phyloP scores from a whole-genome alignment of 2,329 filamentous ascomycete species.

The Leptographium galeiforme region DNA sequence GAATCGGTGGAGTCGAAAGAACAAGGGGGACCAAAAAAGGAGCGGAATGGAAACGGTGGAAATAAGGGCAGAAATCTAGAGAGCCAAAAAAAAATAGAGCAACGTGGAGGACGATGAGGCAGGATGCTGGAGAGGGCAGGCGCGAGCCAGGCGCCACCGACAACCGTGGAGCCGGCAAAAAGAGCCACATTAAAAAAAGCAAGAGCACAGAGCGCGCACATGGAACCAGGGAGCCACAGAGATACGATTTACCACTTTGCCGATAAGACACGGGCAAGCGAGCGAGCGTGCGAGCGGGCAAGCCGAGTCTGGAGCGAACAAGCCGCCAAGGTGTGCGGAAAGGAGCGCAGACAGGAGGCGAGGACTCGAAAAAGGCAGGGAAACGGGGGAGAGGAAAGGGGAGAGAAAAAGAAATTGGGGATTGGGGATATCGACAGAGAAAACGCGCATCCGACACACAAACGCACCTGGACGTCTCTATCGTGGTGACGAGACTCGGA shows the following conservation, averaged over 20 bases:
- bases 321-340: no score
- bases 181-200: neutral
- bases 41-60: neutral
- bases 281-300: no score
- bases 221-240: neutral
- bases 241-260: neutral
- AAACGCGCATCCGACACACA: neutral
- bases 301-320: no score
- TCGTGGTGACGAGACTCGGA: conserved; percentile 23
- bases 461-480: neutral
- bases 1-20: conserved; percentile 9
- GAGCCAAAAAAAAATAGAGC: conserved; percentile 5
- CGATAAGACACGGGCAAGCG: neutral
- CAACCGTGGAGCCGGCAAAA: conserved; percentile 1
- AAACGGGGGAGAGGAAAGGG: neutral
- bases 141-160: conserved; percentile 1
- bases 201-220: neutral
- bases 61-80: neutral
- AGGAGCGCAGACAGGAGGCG: neutral
- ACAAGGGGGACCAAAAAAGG: conserved; percentile 9
- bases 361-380: neutral
- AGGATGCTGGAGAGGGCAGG: conserved; percentile 1
- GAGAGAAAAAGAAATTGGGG: neutral
- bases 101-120: conserved; percentile 5
- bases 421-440: neutral